Conservation (phyloP, 257 asterid species). For the Ligustrum vulgare region DNA sequence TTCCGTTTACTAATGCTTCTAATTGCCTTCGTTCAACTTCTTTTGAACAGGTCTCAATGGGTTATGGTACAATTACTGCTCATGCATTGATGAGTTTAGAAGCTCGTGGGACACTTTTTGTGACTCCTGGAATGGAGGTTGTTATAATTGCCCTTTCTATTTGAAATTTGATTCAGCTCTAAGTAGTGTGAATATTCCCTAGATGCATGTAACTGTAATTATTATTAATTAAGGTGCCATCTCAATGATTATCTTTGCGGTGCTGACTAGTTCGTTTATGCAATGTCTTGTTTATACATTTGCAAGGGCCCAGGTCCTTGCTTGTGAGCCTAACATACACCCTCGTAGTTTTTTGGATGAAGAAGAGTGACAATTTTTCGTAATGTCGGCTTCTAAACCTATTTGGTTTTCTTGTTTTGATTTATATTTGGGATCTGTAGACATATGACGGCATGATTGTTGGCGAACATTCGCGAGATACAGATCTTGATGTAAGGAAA, state of each 20-base stretch:
- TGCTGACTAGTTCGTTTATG: background rate
- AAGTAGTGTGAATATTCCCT: background rate
- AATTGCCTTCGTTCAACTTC: conserved; percentile 27
- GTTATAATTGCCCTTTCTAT: conserved; percentile 11
- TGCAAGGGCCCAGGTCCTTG: background rate
- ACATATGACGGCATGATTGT: conserved; percentile 98
- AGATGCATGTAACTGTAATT: background rate
- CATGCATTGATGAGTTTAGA: conserved; percentile 90
- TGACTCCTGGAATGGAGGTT: conserved; percentile 91
- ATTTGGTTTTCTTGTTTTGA: background rate
- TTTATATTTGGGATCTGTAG: conserved; percentile 45
- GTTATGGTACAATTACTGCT: conserved; percentile 76
- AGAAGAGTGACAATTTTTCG: conserved; percentile 13
- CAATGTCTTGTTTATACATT: background rate
- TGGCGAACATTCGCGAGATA: conserved; percentile 96
- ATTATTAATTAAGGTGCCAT: background rate
- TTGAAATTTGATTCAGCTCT: background rate
- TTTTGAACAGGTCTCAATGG: conserved; percentile 79
- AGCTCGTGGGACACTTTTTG: conserved; percentile 92
- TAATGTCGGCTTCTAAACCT: conserved; percentile 10
- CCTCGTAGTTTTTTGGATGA: background rate
- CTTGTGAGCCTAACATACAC: background rate
- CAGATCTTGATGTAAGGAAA: conserved; percentile 91
- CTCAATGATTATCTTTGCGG: background rate
- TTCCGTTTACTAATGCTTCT: conserved; percentile 8